Evolutionary conservation across 352 stramenopile genomes (phyloP), one percentile per base, ranked within the genome.

Genomic region (Globisporangium apiculatum): DNA sequence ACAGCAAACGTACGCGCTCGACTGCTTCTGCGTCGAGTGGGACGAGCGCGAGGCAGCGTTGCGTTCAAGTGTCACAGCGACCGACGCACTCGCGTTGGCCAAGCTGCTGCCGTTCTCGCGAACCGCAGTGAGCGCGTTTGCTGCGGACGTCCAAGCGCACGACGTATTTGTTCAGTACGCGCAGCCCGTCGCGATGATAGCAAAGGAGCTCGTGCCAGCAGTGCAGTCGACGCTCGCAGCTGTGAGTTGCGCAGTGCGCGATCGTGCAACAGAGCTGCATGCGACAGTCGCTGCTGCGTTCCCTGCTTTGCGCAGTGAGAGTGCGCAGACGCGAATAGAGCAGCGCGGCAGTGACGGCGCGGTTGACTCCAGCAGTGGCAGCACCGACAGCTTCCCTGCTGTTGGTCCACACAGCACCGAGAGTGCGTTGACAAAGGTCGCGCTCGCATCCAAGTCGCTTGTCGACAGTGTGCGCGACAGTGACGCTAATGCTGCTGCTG

Each of bases 1-100:
- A 37, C 42, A 42, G 5, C 68, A 75, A 41, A 66, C 66, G 14
- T 65, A 84, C 51, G 35, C 63, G 9, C 54, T 72, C 7, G 47
- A 53, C 14, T 81, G 68, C 53, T 79, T 84, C 45, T 84, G 74
- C 38, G 59, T 49, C 14, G 72, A 78, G 48, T 84, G 74, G 74
- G 76, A 67, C 24, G 24, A 61, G 36, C 66, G 72, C 12, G 68
- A 84, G 48, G 75, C 51, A 45, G 57, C 54, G 1, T 40, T 79
- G 42, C 57, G 76, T 5, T 51, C 53, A 3, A 73, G 54, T 40
- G 35, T 61, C 6, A 79, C 69, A 0, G 41, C 55, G 18, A 48
- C 55, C 4, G 54, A 70, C 24, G 14, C 71, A 14, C 37, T 75
- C 6, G 58, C 63, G 31, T 52, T 84, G 36, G 51, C 50, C 41